Evolutionary conservation across 495 filamentous ascomycete genomes (phyloP), one percentile per base, ranked within the genome.

Genomic region (Filosporella fistucella): DNA sequence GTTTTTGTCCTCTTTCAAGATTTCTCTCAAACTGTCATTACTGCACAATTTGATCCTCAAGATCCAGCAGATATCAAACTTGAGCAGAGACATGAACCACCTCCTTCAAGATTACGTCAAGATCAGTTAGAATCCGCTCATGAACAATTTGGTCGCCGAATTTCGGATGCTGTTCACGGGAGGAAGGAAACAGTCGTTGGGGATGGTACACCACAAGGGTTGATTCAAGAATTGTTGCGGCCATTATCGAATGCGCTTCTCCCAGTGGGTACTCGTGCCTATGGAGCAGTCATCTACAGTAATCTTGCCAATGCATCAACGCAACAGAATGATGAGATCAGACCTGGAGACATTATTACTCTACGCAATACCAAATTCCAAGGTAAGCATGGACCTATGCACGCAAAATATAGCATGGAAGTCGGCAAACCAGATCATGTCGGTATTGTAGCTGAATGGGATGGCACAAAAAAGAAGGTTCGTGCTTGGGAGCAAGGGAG

Each of bases 391-490:
- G 93, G 93, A 3, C 78, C 89, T 9, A 88, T 98, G 85, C 90
- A 96, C 58, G 83, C 86, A 54, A 97, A 97, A 67, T 98, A 98
- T 61, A 82, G 69, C 42, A 68, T 78, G 28, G 93, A 98, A 51
- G 88, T 96, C 0, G 93, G 93, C 38, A 89, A 86, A 58, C 86
- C 87, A 3, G 91, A 96, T 56, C 93, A 98, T 64, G 93, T 97
- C 1, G 94, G 77, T 3, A 72, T 98, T n/a, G 91, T 97, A n/a
- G 77, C 89, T 10, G 93, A 98, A 62, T 98, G 93, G 93, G 93
- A 98, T 63, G 93, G 93, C 24, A 95, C 89, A 21, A 95, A 96
- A 75, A 96, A 96, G 79, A 95, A 96, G 76, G 84, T 98, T 28
- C 70, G 91, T 30, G 91, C 83, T 0, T 97, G 88, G 86, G 93